Evolutionary conservation across 2,329 filamentous ascomycete species (phyloP), one percentile per base, ranked within the genome.

Genomic region (Clarireedia monteithiana): DNA sequence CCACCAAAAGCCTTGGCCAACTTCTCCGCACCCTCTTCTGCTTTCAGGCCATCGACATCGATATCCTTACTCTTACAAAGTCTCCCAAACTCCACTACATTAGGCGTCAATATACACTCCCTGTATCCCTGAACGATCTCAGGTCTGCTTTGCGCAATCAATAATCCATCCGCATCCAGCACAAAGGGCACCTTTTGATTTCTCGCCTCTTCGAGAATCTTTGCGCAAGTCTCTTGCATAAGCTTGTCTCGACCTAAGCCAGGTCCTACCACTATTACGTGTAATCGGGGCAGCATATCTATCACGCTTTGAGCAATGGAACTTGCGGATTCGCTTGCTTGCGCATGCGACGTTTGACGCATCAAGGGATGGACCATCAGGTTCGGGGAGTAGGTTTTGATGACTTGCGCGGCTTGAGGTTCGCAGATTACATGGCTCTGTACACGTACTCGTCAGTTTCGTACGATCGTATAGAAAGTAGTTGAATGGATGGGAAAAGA

Each of bases 351-450:
- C 47, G 83, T 82, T 72, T 94, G 89, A 30, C 90, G 88, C 83
- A 99, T 92, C 63, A 96, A 82, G 0, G 94, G 94, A 71, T 97
- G 94, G 10, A 99, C 94, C 92, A 99, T 99, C 27, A 99, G 79
- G 70, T 97, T 96, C 2, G 94, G 94, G 20, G 91, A 96, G 75
- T 97, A 99, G 4, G 90, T 89, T 76, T 99, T 99, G 74, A 99
- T 96, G 39, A 96, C 91, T 67, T 83, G 79, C 48, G 81, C 90
- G 2, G 94, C 94, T 54, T 82, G 86, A 9, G 89, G 90, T 58
- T 95, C 95, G 77, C 94, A 99, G 68, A 99, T 95, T 60, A 99
- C 87, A 74, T 96, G 92, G 61, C 86, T 90, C 90, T 90, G 53
- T 30, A 54, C 0, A 9, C 45, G 30, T 38, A 53, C 7, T 50